phyloP scores from a whole-genome alignment of 2,329 filamentous ascomycete genomes.

The Ophiostoma tasmaniense region DNA sequence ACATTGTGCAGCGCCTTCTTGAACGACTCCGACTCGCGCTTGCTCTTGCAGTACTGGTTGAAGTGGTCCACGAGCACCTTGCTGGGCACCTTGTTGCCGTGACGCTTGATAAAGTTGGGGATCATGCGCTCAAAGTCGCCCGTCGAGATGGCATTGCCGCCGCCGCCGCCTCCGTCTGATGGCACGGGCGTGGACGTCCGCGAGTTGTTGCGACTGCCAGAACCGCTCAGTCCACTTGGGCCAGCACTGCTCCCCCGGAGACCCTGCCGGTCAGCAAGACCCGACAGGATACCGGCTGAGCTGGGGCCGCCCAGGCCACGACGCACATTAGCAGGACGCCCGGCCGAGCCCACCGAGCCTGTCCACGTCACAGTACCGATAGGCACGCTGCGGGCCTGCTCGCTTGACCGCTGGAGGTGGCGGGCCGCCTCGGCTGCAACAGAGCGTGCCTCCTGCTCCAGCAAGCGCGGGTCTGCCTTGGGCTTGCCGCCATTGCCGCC shows the following conservation, averaged over 20 bases:
- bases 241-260: constrained; percentile 27
- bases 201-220: constrained; percentile 34
- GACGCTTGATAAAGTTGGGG: constrained; percentile 65
- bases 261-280: constrained; percentile 50
- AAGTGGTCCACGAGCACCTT: constrained; percentile 89
- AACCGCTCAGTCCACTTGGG: constrained; percentile 25
- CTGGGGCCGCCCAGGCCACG: constrained; percentile 40
- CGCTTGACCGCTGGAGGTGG: constrained; percentile 63
- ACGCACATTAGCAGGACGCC: constrained; percentile 49
- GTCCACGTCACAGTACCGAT: constrained; percentile 92
- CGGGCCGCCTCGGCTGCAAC: constrained; percentile 70
- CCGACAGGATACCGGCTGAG: constrained; percentile 47
- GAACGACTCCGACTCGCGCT: constrained; percentile 66
- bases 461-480: constrained; percentile 65
- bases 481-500: constrained; percentile 59
- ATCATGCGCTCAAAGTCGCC: constrained; percentile 66
- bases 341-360: constrained; percentile 69
- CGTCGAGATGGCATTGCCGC: constrained; percentile 29
- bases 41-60: constrained; percentile 64
- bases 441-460: constrained; percentile 72
- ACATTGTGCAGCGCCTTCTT: constrained; percentile 70
- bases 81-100: constrained; percentile 70
- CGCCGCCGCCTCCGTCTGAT: neutral
- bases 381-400: constrained; percentile 63
- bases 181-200: neutral